A percentile compares a stretch with the other conserved stretches of the same genome.
These are phyloP conservation scores for Vitis hybrid DNA, from an alignment of 177 flowering plant species.

Conservation along the genomic window DNA sequence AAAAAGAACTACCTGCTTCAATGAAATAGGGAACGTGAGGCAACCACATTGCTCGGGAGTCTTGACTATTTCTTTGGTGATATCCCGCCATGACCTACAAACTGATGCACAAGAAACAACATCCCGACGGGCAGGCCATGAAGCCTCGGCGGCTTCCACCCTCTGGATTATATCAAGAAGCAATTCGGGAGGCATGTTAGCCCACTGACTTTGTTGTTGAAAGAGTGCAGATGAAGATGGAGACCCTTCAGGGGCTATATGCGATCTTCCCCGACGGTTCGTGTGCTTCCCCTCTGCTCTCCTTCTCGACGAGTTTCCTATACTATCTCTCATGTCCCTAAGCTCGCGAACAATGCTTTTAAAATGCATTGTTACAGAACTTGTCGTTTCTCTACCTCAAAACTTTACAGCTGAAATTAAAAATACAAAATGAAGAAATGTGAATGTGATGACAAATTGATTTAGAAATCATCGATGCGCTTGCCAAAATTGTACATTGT, in stretches of 20 bases:
- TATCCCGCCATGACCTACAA: conserved; percentile 78
- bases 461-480: too few species aligned
- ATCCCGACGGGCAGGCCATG: conserved; percentile 75
- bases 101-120: conserved; percentile 85
- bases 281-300: conserved; percentile 19
- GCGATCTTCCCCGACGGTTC: conserved; percentile 32
- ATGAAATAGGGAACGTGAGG: conserved; percentile 82
- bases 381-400: neutral
- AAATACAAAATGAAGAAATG: neutral
- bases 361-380: conserved; percentile 20
- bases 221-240: conserved; percentile 13
- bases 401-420: neutral
- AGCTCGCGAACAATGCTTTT: conserved; percentile 27
- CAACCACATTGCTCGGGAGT: conserved; percentile 77
- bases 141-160: conserved; percentile 57
- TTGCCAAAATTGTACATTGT: too few species aligned
- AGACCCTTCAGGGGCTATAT: conserved; percentile 44
- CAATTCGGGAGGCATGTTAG: conserved; percentile 76
- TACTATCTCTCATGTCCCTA: conserved; percentile 30
- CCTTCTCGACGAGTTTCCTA: conserved; percentile 28
- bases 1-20: conserved; percentile 62
- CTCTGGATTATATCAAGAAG: conserved; percentile 70
- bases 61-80: conserved; percentile 63
- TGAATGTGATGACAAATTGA: too few species aligned
- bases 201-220: conserved; percentile 60